Base-by-base conservation (phyloP, 2,329 filamentous ascomycete genomes). In the Claviceps maximensis region DNA sequence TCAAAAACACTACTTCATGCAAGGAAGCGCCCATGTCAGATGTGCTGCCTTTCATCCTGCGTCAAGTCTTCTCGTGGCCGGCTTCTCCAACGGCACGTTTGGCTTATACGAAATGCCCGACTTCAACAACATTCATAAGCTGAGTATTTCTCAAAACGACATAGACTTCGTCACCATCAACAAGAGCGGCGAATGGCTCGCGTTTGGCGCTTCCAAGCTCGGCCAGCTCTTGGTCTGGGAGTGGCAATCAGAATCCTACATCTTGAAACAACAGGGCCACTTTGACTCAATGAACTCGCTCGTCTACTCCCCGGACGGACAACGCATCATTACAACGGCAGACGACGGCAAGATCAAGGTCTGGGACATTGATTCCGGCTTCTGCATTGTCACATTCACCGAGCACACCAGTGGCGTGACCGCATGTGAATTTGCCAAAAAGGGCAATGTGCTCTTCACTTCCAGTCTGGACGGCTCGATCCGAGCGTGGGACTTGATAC, bases 281-380 rank as follows among this genome's bases (percentile, higher is more conserved):
- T 90, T 95, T 58, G 93, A 98, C 66, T 86, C 89, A 2, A 90
- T 97, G 80, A 97, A 97, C 68, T 80, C 89, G 0, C 75, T 98
- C 4, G 85, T 87, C 9, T 98, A 97, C 69, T 91, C 93, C 5
- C 90, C 93, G 0, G 91, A 96, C 62, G 91, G 93, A 4, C 88
- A 95, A 63, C 84, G 87, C 41, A 88, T 98, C 57, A 85, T 98
- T 55, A 98, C 93, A 0, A 86, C 89, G 2, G 87, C 93, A 2
- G 94, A 98, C 61, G 94, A 98, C 66, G 93, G 93, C 51, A 97
- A 97, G 70, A 87, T 98, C 67, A 98, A 98, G 67, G 88, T 98
- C 36, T 98, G 93, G 93, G 93, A 98, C 66, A 84, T 91, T 31
- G 86, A 88, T 54, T 96, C 93, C 0, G 93, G 94, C 0, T 98